Percentiles rank a stretch among this genome's conserved stretches.
phyloP scores from a whole-genome alignment of 1,284 basidiomycete genomes.

The Fomitopsis betulina region DNA sequence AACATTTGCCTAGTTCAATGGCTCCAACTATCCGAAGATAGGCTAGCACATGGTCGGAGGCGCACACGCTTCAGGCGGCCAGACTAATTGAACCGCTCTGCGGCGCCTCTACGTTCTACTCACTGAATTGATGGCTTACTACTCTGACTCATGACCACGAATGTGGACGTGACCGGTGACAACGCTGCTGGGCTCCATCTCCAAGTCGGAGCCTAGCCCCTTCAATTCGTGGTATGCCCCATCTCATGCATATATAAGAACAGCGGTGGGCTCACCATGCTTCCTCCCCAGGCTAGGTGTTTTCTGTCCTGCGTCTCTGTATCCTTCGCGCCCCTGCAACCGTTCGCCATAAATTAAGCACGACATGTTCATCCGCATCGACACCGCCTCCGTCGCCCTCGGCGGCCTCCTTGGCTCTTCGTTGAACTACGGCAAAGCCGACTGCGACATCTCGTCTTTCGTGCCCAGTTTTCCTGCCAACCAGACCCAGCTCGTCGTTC shows the following conservation, averaged over 20 bases:
- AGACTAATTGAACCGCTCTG: too few relatives aligned
- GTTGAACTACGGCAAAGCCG: neutral
- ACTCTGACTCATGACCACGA: too few relatives aligned
- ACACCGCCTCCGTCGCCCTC: slow-evolving; percentile 6
- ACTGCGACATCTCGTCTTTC: slow-evolving; percentile 20
- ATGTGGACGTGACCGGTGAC: too few relatives aligned
- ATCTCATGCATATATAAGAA: neutral
- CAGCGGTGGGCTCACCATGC: too few relatives aligned
- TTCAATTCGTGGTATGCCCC: neutral
- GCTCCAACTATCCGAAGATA: too few relatives aligned
- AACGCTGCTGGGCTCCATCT: too few relatives aligned
- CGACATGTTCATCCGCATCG: slow-evolving; percentile 4
- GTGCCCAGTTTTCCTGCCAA: slow-evolving; percentile 19
- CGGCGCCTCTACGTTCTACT: too few relatives aligned
- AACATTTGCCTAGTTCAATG: too few relatives aligned
- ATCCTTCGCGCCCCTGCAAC: neutral
- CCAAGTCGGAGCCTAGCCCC: too few relatives aligned
- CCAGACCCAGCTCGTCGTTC: slow-evolving; percentile 24
- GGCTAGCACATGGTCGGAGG: too few relatives aligned
- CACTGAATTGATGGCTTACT: too few relatives aligned
- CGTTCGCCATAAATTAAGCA: neutral
- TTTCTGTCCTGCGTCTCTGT: neutral
- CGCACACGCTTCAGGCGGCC: too few relatives aligned
- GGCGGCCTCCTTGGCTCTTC: neutral
- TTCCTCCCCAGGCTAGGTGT: neutral